A percentile compares a stretch with the other conserved stretches of the same genome.
These are phyloP conservation scores for Cordyceps javanica DNA, from an alignment of 2,329 filamentous ascomycete genomes.

Conservation along the genomic window DNA sequence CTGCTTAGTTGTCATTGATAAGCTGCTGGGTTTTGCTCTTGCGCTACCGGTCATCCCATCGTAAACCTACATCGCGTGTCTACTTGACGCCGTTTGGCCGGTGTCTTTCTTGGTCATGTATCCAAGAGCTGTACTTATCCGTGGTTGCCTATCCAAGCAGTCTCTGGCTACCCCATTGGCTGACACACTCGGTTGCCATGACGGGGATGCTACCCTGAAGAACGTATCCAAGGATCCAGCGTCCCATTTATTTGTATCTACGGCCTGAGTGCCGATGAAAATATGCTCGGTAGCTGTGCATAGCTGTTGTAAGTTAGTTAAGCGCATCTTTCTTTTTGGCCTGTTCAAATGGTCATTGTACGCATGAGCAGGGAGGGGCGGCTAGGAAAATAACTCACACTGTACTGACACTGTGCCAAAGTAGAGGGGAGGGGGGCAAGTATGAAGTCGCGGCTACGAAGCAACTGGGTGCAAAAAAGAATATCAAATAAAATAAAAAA, in stretches of 20 bases:
- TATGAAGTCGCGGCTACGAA: too few relatives aligned
- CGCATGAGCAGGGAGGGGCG: too few relatives aligned
- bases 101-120: not conserved
- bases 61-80: not conserved
- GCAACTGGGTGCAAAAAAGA: too few relatives aligned
- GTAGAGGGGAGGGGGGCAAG: too few relatives aligned
- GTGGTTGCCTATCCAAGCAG: not conserved
- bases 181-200: not conserved
- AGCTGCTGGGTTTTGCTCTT: not conserved
- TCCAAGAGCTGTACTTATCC: not conserved
- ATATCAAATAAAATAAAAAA: too few relatives aligned
- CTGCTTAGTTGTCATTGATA: slow-evolving; percentile 1
- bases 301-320: too few relatives aligned
- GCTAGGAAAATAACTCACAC: too few relatives aligned
- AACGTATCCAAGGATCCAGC: not conserved
- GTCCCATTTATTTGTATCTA: not conserved
- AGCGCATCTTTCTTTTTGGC: too few relatives aligned
- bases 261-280: not conserved
- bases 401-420: too few relatives aligned
- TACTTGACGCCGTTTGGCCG: not conserved
- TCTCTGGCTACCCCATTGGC: not conserved
- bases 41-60: not conserved
- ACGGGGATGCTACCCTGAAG: not conserved
- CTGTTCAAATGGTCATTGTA: too few relatives aligned
- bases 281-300: too few relatives aligned